Evolutionary conservation across 441 rosid genomes (phyloP), one percentile per base, ranked within the genome.

Genomic region (Oxalis stricta): DNA sequence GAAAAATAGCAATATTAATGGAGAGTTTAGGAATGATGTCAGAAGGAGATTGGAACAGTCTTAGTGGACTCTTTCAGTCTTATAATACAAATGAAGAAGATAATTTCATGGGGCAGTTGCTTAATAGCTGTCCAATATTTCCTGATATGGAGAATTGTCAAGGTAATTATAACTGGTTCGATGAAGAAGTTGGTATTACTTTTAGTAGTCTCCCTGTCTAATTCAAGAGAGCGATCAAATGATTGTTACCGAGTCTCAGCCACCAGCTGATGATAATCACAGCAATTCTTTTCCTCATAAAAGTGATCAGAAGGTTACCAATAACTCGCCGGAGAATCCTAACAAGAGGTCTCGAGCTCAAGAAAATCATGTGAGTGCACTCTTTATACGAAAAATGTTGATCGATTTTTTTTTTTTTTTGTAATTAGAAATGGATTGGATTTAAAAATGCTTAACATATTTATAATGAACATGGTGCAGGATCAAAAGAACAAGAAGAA

Each of bases 21-120:
- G 85, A 79, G 57, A 41, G 70, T 19, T 53, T 65, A 61, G 85
- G 71, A 38, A 56, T 61, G 29, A 33, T 39, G 20, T 40, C 55
- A 13, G 77, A 60, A 39, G 77, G 77, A 43, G 82, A 79, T 23
- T 82, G 91, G 91, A 68, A 69, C 46, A 62, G 60, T 46, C 65
- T 77, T 5, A 53, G 74, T 10, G 89, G 72, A 21, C 60, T 68
- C 56, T 68, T n/a, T n/a, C n/a, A n/a, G n/a, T n/a, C n/a, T n/a
- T n/a, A n/a, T n/a, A n/a, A 46, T 44, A 64, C 70, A 21, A 44
- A 56, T 21, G 86, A 83, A 33, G 97, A 87, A 61, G 71, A 73
- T 19, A 76, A 84, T 46, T 81, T 84, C 77, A 68, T 75, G 84
- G 77, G 71, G 14, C 76, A 78, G 21, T 62, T 84, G 54, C 79